A percentile compares a stretch with the other conserved stretches of the same genome.
phyloP scores from a whole-genome alignment of 805 yeast genomes.

The Trichomonascus vanleenenianus region DNA sequence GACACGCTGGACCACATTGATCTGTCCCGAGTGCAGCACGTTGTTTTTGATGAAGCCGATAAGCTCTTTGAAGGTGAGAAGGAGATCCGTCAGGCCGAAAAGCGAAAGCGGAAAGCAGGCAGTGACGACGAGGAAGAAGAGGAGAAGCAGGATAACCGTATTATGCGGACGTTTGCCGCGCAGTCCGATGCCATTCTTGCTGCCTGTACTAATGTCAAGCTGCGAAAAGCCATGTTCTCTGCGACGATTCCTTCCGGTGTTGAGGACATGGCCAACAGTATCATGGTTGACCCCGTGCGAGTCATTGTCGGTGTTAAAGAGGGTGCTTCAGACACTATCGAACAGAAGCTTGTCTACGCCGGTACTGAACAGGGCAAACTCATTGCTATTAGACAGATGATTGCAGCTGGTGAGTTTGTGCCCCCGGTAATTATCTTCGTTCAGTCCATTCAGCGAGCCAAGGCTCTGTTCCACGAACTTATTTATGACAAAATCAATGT shows the following conservation, averaged over 20 bases:
- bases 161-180: slow-evolving; percentile 45
- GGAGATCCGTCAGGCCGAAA: background rate
- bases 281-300: slow-evolving; percentile 81
- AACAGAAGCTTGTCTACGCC: slow-evolving; percentile 74
- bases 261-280: slow-evolving; percentile 76
- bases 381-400: slow-evolving; percentile 82
- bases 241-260: slow-evolving; percentile 94
- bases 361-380: slow-evolving; percentile 96
- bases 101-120: background rate
- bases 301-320: slow-evolving; percentile 89
- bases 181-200: slow-evolving; percentile 84
- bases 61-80: slow-evolving; percentile 72
- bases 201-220: slow-evolving; percentile 35
- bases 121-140: slow-evolving; percentile 1
- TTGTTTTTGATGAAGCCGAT: slow-evolving; percentile 95
- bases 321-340: slow-evolving; percentile 79
- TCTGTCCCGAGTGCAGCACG: slow-evolving; percentile 57
- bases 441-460: slow-evolving; percentile 89
- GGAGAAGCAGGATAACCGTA: background rate
- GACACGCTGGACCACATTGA: slow-evolving; percentile 63
- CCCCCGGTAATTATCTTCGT: slow-evolving; percentile 92
- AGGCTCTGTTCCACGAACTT: slow-evolving; percentile 88
- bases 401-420: slow-evolving; percentile 61
- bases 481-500: slow-evolving; percentile 87
- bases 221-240: slow-evolving; percentile 76